phyloP scores from a whole-genome alignment of 2,329 filamentous ascomycete species.

The Talaromyces marneffei region DNA sequence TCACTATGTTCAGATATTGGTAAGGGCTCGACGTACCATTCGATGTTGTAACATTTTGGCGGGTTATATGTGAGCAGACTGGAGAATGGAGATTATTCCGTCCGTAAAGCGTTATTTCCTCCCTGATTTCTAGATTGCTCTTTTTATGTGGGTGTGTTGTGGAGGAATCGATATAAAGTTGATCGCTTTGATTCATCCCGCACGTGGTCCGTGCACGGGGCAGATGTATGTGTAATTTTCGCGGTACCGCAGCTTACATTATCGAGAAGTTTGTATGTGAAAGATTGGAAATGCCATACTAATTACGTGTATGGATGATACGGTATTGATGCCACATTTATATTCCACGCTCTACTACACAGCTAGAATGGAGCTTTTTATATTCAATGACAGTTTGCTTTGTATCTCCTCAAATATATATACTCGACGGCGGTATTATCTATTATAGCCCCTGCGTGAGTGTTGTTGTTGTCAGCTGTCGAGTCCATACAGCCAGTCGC shows the following conservation, averaged over 20 bases:
- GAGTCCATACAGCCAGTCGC: background rate
- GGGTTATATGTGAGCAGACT: background rate
- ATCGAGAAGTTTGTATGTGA: background rate
- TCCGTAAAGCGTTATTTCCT: background rate
- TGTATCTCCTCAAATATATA: too few species aligned
- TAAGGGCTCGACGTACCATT: slow-evolving; percentile 46
- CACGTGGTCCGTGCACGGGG: background rate
- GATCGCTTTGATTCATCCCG: background rate
- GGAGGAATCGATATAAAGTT: background rate
- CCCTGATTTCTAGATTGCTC: background rate
- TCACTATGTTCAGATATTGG: background rate
- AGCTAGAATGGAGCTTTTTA: background rate
- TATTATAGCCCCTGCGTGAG: background rate
- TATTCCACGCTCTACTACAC: background rate
- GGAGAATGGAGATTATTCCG: background rate
- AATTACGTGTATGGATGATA: background rate
- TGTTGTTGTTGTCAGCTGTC: background rate
- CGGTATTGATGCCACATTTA: background rate
- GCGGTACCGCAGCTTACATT: background rate
- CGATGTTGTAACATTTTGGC: slow-evolving; percentile 51
- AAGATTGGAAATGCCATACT: background rate
- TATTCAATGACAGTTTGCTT: background rate
- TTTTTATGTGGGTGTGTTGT: background rate
- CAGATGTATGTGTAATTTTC: background rate
- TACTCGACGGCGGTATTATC: background rate